phyloP scores from a whole-genome alignment of 2,329 filamentous ascomycete species.

The Cylindrodendrum hubeiense region DNA sequence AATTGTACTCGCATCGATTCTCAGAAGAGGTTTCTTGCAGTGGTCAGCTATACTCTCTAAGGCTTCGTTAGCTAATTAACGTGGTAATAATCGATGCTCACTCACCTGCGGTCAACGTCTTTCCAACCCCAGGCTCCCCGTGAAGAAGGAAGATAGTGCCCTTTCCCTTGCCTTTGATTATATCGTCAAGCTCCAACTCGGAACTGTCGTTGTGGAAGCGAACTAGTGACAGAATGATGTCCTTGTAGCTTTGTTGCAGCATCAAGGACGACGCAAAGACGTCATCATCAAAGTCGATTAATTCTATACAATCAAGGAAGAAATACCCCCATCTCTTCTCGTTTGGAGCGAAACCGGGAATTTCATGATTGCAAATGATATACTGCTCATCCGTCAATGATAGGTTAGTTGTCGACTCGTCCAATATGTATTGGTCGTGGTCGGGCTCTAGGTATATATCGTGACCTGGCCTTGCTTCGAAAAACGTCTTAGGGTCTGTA shows the following conservation, averaged over 20 bases:
- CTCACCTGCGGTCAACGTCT: constrained; percentile 11
- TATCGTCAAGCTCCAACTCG: too few relatives aligned
- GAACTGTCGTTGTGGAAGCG: too few relatives aligned
- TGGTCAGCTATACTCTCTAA: too few relatives aligned
- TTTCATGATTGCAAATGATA: not conserved
- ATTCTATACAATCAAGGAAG: not conserved
- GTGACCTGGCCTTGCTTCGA: not conserved
- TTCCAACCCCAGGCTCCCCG: constrained; percentile 15
- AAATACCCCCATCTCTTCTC: not conserved
- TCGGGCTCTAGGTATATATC: too few relatives aligned
- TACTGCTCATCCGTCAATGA: not conserved
- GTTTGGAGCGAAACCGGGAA: not conserved
- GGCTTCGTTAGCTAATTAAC: too few relatives aligned
- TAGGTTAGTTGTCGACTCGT: not conserved
- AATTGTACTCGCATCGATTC: too few relatives aligned
- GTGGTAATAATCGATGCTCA: too few relatives aligned
- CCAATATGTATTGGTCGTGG: too few relatives aligned
- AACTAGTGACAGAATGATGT: not conserved
- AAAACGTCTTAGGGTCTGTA: not conserved
- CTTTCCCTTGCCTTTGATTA: too few relatives aligned
- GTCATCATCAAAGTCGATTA: not conserved
- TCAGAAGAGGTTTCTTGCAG: too few relatives aligned
- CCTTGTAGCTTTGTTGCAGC: not conserved
- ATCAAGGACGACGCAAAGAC: not conserved
- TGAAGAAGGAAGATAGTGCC: constrained; percentile 11